Evolutionary conservation across 768 basidiomycete genomes (phyloP).

Genomic region (Russula olivacea): DNA sequence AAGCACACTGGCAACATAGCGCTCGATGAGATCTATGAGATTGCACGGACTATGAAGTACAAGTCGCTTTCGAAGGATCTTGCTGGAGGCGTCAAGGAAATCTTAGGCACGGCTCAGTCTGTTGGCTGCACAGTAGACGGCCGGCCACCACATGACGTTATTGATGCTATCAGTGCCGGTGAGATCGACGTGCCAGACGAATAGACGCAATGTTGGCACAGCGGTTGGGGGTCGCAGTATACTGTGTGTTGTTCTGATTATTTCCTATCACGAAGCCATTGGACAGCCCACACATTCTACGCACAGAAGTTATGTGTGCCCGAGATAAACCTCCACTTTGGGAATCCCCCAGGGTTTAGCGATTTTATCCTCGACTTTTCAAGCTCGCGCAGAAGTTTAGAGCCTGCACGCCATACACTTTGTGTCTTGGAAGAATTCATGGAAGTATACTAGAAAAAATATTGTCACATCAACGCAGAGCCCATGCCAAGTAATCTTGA

Average conservation of each 20-base stretch:
- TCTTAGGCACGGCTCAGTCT: slow-evolving; percentile 95
- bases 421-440: background rate
- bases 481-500: background rate
- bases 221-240: slow-evolving; percentile 1
- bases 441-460: background rate
- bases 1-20: slow-evolving; percentile 94
- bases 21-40: slow-evolving; percentile 89
- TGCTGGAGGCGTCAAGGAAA: slow-evolving; percentile 90
- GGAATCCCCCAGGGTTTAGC: background rate
- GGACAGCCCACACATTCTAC: background rate
- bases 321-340: background rate
- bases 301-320: background rate
- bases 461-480: background rate
- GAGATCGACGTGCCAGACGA: slow-evolving; percentile 84
- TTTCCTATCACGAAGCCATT: slow-evolving; percentile 15
- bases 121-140: slow-evolving; percentile 97
- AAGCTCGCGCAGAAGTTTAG: background rate
- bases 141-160: slow-evolving; percentile 86
- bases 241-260: slow-evolving; percentile 17
- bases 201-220: slow-evolving; percentile 38
- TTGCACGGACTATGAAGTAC: slow-evolving; percentile 91
- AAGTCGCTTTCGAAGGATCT: slow-evolving; percentile 93
- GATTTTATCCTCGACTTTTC: background rate
- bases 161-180: slow-evolving; percentile 78
- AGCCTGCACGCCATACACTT: background rate